Base-by-base conservation (phyloP, 176 grass and related monocot genomes). In the Aegilops speltoides region DNA sequence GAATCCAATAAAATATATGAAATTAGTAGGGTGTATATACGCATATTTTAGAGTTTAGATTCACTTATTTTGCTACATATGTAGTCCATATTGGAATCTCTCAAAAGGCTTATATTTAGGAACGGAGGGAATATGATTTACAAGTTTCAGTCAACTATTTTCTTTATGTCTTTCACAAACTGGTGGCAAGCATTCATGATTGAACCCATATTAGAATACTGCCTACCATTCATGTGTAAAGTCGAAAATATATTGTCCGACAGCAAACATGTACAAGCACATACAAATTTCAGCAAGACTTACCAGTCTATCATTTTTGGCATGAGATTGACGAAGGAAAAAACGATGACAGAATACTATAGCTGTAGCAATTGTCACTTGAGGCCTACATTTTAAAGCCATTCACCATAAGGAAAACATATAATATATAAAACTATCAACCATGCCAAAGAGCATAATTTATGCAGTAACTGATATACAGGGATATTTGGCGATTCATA, bases 301-400 rank as follows among this genome's bases (percentile, higher is more conserved):
- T 97, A 94, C 95, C 86, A 89, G 93, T 68, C 90, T 92, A 79
- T 97, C 95, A 78, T 97, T 97, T 83, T 91, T 94, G 19, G 84
- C 90, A 91, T 94, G 95, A 40, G 95, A 97, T 38, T 97, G 95
- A 37, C 92, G 90, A 73, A 97, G 92, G 82, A 94, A 97, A 85
- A 91, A 97, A 7, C 92, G 92, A 87, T 94, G 95, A 77, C 88
- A 97, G 32, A 94, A 97, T 69, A 94, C 90, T 73, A 94, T 94
- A 72, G 95, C 95, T 41, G 92, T 93, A 87, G 95, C 92, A 87
- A 97, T 97, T 32, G 95, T 97, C 72, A 94, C 92, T 83, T 97
- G 95, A 62, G 92, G 95, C 82, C 95, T 97, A 50, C 26, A 93
- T 76, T 32, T 83, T 74, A 77, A 91, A 69, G n/a, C 9, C 10